Conservation (phyloP, 208 protist genomes). For the Pavlovales sp. region DNA sequence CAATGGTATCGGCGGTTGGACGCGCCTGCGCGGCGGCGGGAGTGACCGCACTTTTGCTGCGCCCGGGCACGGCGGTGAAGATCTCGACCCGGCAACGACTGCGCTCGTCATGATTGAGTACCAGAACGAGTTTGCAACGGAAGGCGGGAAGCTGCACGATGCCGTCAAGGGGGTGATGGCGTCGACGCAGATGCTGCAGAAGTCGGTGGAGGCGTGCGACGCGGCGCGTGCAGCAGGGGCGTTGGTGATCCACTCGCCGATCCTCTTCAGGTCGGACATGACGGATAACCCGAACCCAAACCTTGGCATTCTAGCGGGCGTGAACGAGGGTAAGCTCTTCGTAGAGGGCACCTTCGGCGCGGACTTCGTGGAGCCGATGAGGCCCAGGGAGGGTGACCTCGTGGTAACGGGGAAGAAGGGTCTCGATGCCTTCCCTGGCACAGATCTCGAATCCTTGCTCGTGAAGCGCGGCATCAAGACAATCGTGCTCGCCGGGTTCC, state of each 20-base stretch:
- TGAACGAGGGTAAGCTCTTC: neutral
- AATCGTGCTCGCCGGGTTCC: conserved; percentile 16
- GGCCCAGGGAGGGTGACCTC: conserved; percentile 3
- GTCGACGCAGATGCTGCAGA: neutral
- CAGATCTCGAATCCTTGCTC: conserved; percentile 1
- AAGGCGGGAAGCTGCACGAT: conserved; percentile 39
- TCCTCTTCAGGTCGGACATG: neutral
- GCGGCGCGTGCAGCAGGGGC: no score
- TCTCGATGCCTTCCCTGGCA: conserved; percentile 18
- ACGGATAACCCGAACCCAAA: conserved; percentile 27
- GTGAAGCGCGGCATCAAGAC: conserved; percentile 8
- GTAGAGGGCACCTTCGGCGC: neutral
- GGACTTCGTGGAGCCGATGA: neutral
- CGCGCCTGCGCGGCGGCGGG: neutral
- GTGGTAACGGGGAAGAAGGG: conserved; percentile 28
- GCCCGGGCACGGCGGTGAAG: neutral
- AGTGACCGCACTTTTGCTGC: neutral
- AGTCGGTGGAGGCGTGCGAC: neutral
- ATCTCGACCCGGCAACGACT: neutral
- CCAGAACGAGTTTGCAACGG: conserved; percentile 35
- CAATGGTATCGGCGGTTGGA: no score
- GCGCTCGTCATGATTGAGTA: conserved; percentile 37
- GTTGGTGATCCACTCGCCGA: conserved; percentile 14
- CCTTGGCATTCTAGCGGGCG: conserved; percentile 24
- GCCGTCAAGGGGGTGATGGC: conserved; percentile 8